Evolutionary conservation across 208 protist species (phyloP), one percentile per base, ranked within the genome.

Genomic region (Trypanosoma conorhini): DNA sequence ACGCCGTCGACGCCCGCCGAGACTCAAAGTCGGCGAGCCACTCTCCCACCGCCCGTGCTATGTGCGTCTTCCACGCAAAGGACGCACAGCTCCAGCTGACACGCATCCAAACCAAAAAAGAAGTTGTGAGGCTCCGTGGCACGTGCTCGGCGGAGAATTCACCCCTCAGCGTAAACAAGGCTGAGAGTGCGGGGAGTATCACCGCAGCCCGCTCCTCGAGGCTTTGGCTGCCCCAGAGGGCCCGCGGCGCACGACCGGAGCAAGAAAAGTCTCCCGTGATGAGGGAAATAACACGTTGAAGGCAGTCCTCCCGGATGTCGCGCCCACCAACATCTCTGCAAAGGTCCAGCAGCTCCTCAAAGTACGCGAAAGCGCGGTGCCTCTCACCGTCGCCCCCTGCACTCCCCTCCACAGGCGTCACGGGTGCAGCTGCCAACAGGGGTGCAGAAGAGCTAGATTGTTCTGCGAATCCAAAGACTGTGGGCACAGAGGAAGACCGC

Each of bases 21-120:
- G 24, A 31, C 51, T 76, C 72, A 10, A 70, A 57, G 5, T 71
- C 50, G 8, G 38, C 44, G 4, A 76, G 58, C 64, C 62, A 67
- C 63, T 21, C 1, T 1, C 62, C 62, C n/a, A 55, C 50, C 7
- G 24, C 54, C 7, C 54, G 55, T 8, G 83, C 81, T 26, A 91
- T 40, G 13, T 69, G 68, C 0, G 80, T 67, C 66, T 93, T 85
- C 24, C 81, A 87, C 9, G 52, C 60, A 66, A 91, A 89, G 0
- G 88, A 89, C 0, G 88, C 85, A 62, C 83, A 86, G 33, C 72
- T 61, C 86, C 88, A 93, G 40, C 85, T 81, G 21, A 86, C 79
- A 33, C 67, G 74, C 15, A 91, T 74, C 80, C 85, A 90, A 28
- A 89, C 76, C 63, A 68, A 46, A 66, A 91, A 93, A 24, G 85